These are phyloP conservation scores for Ophiocordyceps polyrhachis-furcata DNA, from an alignment of 2,329 filamentous ascomycete genomes.

Conservation along the genomic window DNA sequence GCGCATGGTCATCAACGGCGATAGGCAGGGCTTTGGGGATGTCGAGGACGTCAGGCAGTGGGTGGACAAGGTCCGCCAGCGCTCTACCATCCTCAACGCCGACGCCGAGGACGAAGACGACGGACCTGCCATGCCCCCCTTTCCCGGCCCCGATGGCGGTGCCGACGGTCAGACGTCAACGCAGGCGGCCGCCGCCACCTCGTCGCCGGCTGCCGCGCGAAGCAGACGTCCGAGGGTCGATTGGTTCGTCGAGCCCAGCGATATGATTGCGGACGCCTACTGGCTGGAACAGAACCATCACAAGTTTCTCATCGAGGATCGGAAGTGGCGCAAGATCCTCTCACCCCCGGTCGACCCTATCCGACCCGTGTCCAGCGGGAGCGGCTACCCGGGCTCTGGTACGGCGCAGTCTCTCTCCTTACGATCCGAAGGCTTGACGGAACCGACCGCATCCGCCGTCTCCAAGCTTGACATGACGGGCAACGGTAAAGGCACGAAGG, in stretches of 20 bases:
- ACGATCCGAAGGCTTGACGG: constrained; percentile 7
- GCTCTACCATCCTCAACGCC: constrained; percentile 9
- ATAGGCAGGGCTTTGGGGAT: constrained; percentile 61
- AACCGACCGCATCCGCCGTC: constrained; percentile 7
- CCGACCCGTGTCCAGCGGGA: constrained; percentile 14
- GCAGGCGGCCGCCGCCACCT: constrained; percentile 20
- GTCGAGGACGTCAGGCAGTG: constrained; percentile 52
- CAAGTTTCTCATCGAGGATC: constrained; percentile 65
- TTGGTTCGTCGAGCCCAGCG: constrained; percentile 68
- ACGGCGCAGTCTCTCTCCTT: constrained; percentile 9
- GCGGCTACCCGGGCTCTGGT: constrained; percentile 8
- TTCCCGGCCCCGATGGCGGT: constrained; percentile 25
- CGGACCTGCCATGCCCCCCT: constrained; percentile 21
- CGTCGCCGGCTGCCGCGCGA: constrained; percentile 31
- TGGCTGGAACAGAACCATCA: constrained; percentile 77
- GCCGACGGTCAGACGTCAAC: constrained; percentile 22
- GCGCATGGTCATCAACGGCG: constrained; percentile 53
- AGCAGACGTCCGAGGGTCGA: constrained; percentile 58
- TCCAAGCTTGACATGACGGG: constrained; percentile 21
- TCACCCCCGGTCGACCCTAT: constrained; percentile 17
- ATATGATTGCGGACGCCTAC: constrained; percentile 74
- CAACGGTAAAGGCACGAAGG: constrained; percentile 27
- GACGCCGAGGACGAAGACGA: constrained; percentile 6
- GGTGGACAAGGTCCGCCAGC: constrained; percentile 46
- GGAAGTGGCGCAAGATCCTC: constrained; percentile 56